Base-by-base conservation (phyloP, 2,329 filamentous ascomycete genomes). In the Venturiaceae sp. region DNA sequence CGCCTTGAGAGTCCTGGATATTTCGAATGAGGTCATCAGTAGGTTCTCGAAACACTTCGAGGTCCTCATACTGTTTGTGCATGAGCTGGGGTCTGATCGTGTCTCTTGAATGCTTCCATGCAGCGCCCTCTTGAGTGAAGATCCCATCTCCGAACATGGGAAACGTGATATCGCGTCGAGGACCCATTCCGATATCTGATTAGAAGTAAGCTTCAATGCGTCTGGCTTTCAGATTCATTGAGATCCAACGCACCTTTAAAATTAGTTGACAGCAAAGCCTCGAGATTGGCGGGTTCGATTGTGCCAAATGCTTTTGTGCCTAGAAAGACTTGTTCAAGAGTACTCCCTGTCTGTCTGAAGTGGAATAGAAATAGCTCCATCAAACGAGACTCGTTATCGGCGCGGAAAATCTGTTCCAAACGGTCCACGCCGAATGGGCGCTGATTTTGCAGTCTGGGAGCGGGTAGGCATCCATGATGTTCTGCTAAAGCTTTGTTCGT, bases 11-110 rank as follows among this genome's bases (percentile, higher is more conserved):
- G 5, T 68, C 67, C 63, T 86, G 79, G 19, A 78, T 75, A 68
- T 94, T 83, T 19, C 95, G 77, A 0, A 83, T 81, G 66, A 88
- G 80, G 26, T 92, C 80, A 67, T 96, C 74, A 69, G 87, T 83
- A 2, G 67, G 90, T 23, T 78, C 76, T 73, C 96, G 91, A 68
- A 95, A 92, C 60, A 86, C 84, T 55, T 90, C 80, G 60, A 96
- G 74, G 69, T 96, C 89, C 62, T 86, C 87, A 37, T 96, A 83
- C 23, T 91, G 87, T 66, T 94, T 88, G 65, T 87, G 87, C 66
- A 90, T 85, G 71, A 96, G 96, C 66, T 95, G 90, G 0, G 92
- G 91, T 2, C 91, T 81, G 62, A 96, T 84, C 60, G 96, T 77
- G 63, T 89, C 84, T 19, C 92, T 81, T 56, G 86, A 90, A 58